Conservation (phyloP, 768 basidiomycete species). For the Boletus insuetus region DNA sequence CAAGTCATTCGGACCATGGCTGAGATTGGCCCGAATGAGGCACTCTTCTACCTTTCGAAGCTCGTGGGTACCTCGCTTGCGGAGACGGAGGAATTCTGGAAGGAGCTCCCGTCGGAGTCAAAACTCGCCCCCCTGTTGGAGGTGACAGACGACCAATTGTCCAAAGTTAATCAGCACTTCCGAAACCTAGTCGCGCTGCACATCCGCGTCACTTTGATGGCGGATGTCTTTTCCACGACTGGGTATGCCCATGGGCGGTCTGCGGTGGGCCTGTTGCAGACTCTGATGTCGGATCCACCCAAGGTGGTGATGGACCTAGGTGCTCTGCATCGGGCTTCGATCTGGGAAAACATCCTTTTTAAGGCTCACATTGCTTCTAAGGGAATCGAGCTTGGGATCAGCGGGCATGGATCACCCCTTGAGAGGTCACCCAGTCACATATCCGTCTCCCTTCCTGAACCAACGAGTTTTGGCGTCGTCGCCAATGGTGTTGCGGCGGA, state of each 20-base stretch:
- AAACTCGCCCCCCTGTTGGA: constrained; percentile 68
- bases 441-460: constrained; percentile 40
- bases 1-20: constrained; percentile 87
- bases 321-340: constrained; percentile 71
- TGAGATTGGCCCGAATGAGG: constrained; percentile 78
- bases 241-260: constrained; percentile 80
- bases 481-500: constrained; percentile 30
- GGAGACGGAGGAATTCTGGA: constrained; percentile 74
- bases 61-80: constrained; percentile 69
- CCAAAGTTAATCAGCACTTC: constrained; percentile 60
- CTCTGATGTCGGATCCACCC: constrained; percentile 61
- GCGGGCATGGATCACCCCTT: constrained; percentile 43
- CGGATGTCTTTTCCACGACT: constrained; percentile 83
- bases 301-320: constrained; percentile 73
- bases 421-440: constrained; percentile 47
- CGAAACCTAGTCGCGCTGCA: constrained; percentile 71
- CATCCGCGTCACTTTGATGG: constrained; percentile 76
- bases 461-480: constrained; percentile 31
- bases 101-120: constrained; percentile 47
- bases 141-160: constrained; percentile 43
- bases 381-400: constrained; percentile 50
- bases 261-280: constrained; percentile 70
- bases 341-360: constrained; percentile 86
- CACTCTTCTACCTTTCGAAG: constrained; percentile 64
- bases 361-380: constrained; percentile 54